Conservation (phyloP, 768 basidiomycete species). For the Mycena rebaudengoi region DNA sequence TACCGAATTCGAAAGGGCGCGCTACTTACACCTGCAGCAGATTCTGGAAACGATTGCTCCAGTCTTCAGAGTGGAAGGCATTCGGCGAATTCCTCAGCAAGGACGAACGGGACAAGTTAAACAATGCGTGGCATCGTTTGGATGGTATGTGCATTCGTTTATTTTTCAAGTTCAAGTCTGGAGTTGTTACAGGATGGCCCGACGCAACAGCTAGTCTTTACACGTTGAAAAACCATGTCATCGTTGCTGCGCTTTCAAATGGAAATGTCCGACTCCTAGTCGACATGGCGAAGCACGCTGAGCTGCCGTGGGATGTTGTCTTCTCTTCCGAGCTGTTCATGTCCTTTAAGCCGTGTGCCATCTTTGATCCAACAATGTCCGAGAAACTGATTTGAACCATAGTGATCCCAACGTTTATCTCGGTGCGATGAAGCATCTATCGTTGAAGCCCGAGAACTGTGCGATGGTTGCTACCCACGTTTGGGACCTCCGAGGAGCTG, state of each 20-base stretch:
- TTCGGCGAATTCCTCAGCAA: conserved; percentile 57
- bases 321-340: conserved; percentile 69
- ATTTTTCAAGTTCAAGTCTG: background rate
- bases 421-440: conserved; percentile 58
- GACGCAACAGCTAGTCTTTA: conserved; percentile 60
- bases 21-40: conserved; percentile 38
- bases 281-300: conserved; percentile 70
- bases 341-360: conserved; percentile 70
- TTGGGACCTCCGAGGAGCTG: conserved; percentile 64
- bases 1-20: too few species aligned
- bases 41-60: conserved; percentile 65
- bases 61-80: conserved; percentile 57
- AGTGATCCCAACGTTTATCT: conserved; percentile 64
- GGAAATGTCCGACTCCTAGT: conserved; percentile 68
- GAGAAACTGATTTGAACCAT: background rate
- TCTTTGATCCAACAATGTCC: background rate
- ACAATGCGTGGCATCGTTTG: conserved; percentile 65
- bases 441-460: conserved; percentile 54
- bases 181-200: conserved; percentile 57
- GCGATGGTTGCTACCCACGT: conserved; percentile 76
- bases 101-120: conserved; percentile 51
- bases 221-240: conserved; percentile 56
- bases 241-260: conserved; percentile 68
- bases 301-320: conserved; percentile 72
- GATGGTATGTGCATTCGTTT: conserved; percentile 46